phyloP scores from a whole-genome alignment of 1,139 yeast species.

The Yamadazyma oceani region DNA sequence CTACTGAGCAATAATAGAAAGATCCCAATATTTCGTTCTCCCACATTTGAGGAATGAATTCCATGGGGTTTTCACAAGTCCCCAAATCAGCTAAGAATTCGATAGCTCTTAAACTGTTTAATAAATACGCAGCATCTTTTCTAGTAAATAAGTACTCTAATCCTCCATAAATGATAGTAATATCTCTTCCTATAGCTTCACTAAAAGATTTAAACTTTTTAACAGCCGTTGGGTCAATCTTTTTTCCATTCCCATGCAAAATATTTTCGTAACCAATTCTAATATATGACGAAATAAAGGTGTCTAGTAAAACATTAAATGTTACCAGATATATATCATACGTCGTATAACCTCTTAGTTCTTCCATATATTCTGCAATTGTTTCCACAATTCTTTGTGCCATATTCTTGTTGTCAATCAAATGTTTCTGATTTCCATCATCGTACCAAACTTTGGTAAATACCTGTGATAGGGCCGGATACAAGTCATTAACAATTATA shows the following conservation, averaged over 20 bases:
- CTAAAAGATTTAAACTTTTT: conserved; percentile 42
- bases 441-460: conserved; percentile 49
- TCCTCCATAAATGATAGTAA: conserved; percentile 60
- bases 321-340: conserved; percentile 48
- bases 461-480: conserved; percentile 42
- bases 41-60: conserved; percentile 59
- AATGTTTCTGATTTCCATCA: conserved; percentile 36
- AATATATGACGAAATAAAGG: conserved; percentile 45
- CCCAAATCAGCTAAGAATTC: conserved; percentile 74
- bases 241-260: conserved; percentile 49
- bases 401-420: conserved; percentile 38
- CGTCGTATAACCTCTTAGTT: conserved; percentile 52
- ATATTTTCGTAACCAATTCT: conserved; percentile 47
- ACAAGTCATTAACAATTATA: conserved; percentile 69
- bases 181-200: conserved; percentile 56
- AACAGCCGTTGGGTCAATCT: conserved; percentile 59
- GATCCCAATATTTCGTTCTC: conserved; percentile 50
- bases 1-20: conserved; percentile 67
- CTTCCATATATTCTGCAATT: conserved; percentile 70
- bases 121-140: conserved; percentile 53
- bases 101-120: conserved; percentile 51
- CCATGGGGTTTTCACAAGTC: conserved; percentile 50
- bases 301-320: conserved; percentile 43
- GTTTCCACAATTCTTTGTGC: conserved; percentile 68
- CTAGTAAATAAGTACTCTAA: conserved; percentile 53